phyloP scores from a whole-genome alignment of 2,329 filamentous ascomycete genomes.

The Talaromyces piceae region DNA sequence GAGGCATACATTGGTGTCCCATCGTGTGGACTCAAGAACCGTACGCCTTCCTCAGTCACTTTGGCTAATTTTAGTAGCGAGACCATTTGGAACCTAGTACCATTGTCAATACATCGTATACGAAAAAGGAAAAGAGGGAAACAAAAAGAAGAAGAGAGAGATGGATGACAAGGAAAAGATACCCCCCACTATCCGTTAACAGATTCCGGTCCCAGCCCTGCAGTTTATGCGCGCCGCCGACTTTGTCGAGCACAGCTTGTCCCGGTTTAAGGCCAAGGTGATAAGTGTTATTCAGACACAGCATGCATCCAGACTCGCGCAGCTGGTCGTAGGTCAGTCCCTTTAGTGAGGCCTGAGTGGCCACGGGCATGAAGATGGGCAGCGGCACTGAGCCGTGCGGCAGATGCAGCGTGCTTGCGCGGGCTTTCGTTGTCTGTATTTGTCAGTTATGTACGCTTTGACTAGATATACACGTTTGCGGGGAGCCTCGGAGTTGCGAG shows the following conservation, averaged over 20 bases:
- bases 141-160: no score
- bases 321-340: constrained; percentile 88
- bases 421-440: constrained; percentile 78
- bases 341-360: constrained; percentile 92
- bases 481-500: no score
- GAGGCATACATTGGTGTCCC: constrained; percentile 69
- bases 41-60: constrained; percentile 90
- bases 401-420: constrained; percentile 77
- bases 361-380: constrained; percentile 97
- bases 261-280: constrained; percentile 93
- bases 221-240: constrained; percentile 88
- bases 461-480: not conserved
- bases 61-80: constrained; percentile 87
- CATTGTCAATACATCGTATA: not conserved
- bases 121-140: not conserved
- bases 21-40: constrained; percentile 94
- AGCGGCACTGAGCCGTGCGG: constrained; percentile 87
- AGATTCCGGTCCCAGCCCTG: constrained; percentile 96
- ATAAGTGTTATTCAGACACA: constrained; percentile 98
- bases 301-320: constrained; percentile 75
- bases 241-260: constrained; percentile 74
- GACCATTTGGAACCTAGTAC: constrained; percentile 89
- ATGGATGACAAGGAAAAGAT: no score
- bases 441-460: not conserved
- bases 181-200: constrained; percentile 60